These are phyloP conservation scores for Harringtonia lauricola DNA, from an alignment of 2,329 filamentous ascomycete species.

Conservation along the genomic window DNA sequence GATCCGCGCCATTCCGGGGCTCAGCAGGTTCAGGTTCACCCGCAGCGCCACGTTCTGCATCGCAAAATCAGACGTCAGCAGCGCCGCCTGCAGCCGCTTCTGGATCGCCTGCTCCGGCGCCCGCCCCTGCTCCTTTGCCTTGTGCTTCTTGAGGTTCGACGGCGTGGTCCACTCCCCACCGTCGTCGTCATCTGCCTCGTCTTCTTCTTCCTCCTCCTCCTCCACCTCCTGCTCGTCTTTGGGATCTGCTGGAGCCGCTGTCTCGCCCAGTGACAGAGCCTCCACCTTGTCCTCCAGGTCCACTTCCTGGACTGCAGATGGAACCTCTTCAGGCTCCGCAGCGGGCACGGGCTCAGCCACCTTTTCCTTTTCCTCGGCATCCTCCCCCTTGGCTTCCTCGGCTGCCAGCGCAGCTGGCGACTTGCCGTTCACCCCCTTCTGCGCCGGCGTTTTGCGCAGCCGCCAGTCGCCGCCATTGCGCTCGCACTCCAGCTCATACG, in stretches of 20 bases:
- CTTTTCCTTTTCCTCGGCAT: not conserved
- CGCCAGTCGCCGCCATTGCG: conserved; percentile 83
- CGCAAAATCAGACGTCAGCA: conserved; percentile 89
- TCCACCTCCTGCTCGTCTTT: conserved; percentile 29
- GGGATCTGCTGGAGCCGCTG: not conserved
- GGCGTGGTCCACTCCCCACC: conserved; percentile 89
- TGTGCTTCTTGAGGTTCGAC: conserved; percentile 77
- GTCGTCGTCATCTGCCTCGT: conserved; percentile 33
- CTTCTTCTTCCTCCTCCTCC: conserved; percentile 29
- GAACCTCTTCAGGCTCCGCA: not conserved
- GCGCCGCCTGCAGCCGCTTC: conserved; percentile 70
- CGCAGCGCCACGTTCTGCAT: conserved; percentile 96
- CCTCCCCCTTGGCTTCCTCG: not conserved
- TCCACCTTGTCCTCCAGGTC: not conserved
- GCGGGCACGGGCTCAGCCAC: conserved; percentile 2
- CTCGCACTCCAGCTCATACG: conserved; percentile 92
- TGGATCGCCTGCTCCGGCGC: conserved; percentile 39
- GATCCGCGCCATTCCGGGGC: conserved; percentile 71
- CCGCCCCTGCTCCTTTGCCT: conserved; percentile 49
- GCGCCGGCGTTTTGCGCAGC: conserved; percentile 64
- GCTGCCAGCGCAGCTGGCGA: conserved; percentile 30
- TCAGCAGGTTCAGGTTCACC: conserved; percentile 65
- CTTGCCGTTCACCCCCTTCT: conserved; percentile 65
- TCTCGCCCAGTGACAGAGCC: not conserved
- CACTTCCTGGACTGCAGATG: not conserved